Conservation (phyloP, 2,329 filamentous ascomycete species). For the Xylaria sp. region DNA sequence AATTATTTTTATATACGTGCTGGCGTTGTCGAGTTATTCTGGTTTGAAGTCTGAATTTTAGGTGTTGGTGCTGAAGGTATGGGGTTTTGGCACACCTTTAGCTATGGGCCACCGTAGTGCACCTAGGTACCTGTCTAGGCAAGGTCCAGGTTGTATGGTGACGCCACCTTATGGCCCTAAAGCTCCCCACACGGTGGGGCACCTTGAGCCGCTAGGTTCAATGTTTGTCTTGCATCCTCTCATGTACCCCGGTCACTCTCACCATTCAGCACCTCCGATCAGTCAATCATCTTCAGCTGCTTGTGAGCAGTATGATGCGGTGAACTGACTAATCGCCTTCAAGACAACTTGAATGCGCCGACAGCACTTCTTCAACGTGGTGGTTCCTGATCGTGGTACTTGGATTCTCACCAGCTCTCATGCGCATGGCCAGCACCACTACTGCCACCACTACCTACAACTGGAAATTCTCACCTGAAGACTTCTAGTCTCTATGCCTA, state of each 20-base stretch:
- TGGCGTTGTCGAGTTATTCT: too few relatives aligned
- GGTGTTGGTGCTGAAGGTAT: too few relatives aligned
- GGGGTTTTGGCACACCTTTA: too few relatives aligned
- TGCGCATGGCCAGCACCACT: not conserved
- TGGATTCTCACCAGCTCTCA: not conserved
- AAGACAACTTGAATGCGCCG: not conserved
- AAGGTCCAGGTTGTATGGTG: too few relatives aligned
- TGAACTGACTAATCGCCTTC: slow-evolving; percentile 5
- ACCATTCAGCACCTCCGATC: not conserved
- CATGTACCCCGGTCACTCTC: not conserved
- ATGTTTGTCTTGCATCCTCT: not conserved
- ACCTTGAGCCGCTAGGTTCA: too few relatives aligned
- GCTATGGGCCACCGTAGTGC: too few relatives aligned
- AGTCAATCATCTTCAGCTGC: not conserved
- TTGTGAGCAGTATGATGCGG: not conserved
- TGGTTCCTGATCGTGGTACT: slow-evolving; percentile 8
- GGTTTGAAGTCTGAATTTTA: too few relatives aligned
- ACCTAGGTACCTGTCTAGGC: too few relatives aligned
- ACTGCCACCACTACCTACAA: not conserved
- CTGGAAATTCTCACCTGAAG: not conserved
- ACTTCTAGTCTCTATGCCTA: not conserved
- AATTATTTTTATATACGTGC: too few relatives aligned
- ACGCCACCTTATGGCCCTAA: too few relatives aligned
- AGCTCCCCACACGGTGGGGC: too few relatives aligned
- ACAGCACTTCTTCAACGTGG: not conserved